Percentiles rank a stretch among this genome's conserved stretches.
phyloP scores from a whole-genome alignment of 257 asterid species.

The Mentha longifolia region DNA sequence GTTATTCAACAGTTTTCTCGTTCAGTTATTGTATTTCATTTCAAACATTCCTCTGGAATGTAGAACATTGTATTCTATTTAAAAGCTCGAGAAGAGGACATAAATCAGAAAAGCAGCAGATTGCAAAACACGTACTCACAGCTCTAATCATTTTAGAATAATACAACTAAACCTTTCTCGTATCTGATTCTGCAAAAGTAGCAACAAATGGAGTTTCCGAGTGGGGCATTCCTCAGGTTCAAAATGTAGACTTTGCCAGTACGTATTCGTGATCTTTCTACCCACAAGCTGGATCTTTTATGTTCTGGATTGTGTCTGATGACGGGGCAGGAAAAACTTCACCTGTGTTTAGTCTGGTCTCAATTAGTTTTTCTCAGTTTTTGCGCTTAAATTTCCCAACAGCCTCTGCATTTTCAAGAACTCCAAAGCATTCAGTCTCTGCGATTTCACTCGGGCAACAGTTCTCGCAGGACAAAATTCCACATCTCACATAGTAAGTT shows the following conservation, averaged over 20 bases:
- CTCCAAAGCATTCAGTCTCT: background rate
- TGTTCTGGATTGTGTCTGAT: background rate
- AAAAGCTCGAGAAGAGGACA: background rate
- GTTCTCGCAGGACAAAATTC: too few species aligned
- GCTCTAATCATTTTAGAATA: background rate
- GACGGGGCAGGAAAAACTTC: background rate
- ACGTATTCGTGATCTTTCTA: constrained; percentile 34
- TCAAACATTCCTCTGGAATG: background rate
- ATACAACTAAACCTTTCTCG: constrained; percentile 28
- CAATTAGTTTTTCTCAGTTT: constrained; percentile 48
- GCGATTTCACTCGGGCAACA: constrained; percentile 70
- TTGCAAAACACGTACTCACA: background rate
- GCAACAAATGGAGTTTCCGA: constrained; percentile 63
- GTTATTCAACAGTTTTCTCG: background rate
- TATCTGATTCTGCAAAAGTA: constrained; percentile 51
- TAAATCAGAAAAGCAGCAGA: background rate
- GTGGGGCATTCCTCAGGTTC: constrained; percentile 63
- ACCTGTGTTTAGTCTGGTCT: background rate
- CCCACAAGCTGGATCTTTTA: background rate
- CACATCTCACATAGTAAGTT: constrained; percentile 38
- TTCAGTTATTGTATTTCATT: background rate
- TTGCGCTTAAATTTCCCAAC: constrained; percentile 60
- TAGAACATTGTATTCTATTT: background rate
- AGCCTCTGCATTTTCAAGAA: background rate
- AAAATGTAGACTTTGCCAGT: constrained; percentile 66